Evolutionary conservation across 139 green algal species (phyloP), one percentile per base, ranked within the genome.

Genomic region (Chlamydomonas incerta): DNA sequence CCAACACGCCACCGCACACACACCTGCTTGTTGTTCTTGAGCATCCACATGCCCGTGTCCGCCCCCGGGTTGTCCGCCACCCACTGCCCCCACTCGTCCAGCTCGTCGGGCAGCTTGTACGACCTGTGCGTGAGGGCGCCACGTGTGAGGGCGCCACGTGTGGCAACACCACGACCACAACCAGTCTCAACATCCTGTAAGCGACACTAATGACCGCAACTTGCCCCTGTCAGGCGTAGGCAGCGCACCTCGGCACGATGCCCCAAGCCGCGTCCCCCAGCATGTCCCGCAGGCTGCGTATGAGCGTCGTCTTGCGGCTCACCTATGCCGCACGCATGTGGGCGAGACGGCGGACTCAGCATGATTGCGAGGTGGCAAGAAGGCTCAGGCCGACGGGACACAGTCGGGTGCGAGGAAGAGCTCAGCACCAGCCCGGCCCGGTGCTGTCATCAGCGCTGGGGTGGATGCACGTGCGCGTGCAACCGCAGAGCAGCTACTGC

Each of bases 21-120:
- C 35, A 79, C 33, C 82, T 91, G 81, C 84, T 91, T 92, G 87
- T 94, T 94, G 84, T 93, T 94, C 84, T 94, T 94, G 20, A 94
- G 87, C 92, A 94, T 93, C 92, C 90, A 94, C 68, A 93, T 74
- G 24, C 88, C 89, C 34, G 80, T 86, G 68, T 86, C 80, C 0
- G 13, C 68, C 1, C 24, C 34, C 28, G 80, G 80, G 68, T 86
- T 70, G 26, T 6, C 34, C 50, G 68, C 68, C 68, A 86, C 80
- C 80, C 80, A 86, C 55, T 34, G 34, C 6, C 52, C 80, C 91
- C 91, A 94, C 17, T 77, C 82, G 60, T 94, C 89, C 81, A 94
- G 80, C 82, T 94, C 91, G 33, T 92, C 89, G 0, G 91, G 91
- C 79, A 94, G 85, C 72, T 93, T 92, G 82, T 91, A 94, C 28